Conservation (phyloP, 2,329 filamentous ascomycete species). For the Claviceps monticola region DNA sequence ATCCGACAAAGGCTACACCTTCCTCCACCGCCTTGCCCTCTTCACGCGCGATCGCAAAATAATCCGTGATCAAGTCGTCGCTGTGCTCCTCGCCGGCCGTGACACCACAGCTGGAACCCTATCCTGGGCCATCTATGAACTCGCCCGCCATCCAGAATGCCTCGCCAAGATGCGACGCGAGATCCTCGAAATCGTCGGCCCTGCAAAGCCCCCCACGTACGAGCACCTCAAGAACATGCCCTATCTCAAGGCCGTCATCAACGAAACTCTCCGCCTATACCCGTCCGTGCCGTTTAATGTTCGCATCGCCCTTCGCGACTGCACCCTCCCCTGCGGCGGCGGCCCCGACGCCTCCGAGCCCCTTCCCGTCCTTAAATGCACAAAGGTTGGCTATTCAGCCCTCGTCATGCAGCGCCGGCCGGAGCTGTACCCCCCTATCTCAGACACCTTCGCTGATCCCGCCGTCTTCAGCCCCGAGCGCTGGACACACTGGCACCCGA, state of each 20-base stretch:
- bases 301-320: slow-evolving; percentile 57
- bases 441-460: slow-evolving; percentile 21
- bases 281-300: slow-evolving; percentile 71
- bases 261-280: slow-evolving; percentile 67
- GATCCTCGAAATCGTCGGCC: slow-evolving; percentile 54
- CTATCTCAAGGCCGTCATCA: slow-evolving; percentile 60
- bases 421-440: slow-evolving; percentile 32
- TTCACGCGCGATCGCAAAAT: slow-evolving; percentile 57
- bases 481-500: slow-evolving; percentile 37
- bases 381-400: slow-evolving; percentile 34
- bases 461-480: slow-evolving; percentile 34
- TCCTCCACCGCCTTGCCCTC: slow-evolving; percentile 69
- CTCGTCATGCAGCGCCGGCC: slow-evolving; percentile 36
- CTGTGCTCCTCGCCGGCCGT: slow-evolving; percentile 68
- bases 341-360: slow-evolving; percentile 28
- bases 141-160: slow-evolving; percentile 54
- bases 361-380: slow-evolving; percentile 31
- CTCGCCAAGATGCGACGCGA: slow-evolving; percentile 58
- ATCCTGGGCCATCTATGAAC: slow-evolving; percentile 71
- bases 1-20: slow-evolving; percentile 61
- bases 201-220: slow-evolving; percentile 52
- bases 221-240: slow-evolving; percentile 77
- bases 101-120: slow-evolving; percentile 79
- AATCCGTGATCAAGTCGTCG: slow-evolving; percentile 73
- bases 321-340: slow-evolving; percentile 59